Base-by-base conservation (phyloP, 331 rosid species). In the Ulmus americana region DNA sequence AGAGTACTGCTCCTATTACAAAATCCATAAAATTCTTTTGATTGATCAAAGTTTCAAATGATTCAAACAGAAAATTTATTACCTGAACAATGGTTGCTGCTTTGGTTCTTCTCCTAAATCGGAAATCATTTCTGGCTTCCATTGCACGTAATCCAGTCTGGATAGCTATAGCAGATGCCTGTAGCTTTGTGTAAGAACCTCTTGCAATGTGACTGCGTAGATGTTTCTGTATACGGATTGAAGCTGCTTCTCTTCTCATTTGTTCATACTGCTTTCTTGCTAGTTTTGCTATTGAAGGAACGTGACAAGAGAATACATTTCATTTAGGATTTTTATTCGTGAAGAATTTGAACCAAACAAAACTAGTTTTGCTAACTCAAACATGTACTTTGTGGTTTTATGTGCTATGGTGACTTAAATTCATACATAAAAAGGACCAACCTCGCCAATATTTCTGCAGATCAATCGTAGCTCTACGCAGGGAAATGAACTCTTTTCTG, bases 391-490 rank as follows among this genome's bases (percentile, higher is more conserved):
- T 8, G 8, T 10, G 5, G 6, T 69, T 7, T 58, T 51, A 48
- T 12, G 13, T 49, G 42, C 28, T 38, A 40, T 47, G 39, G 13
- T 45, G 56, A 46, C 15, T 53, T 22, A 8, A 7, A 44, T 22
- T 47, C 43, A 72, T 47, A 69, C 13, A 35, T 20, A 40, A 62
- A 79, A 64, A 65, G 52, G 61, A 12, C 11, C 48, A 48, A 86
- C 96, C 95, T 84, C 96, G 78, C 96, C 95, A 88, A 65, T 38
- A 78, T 77, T 82, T 88, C 78, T 88, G 96, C 50, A 86, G 40
- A 72, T 72, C 70, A 68, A 82, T 73, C 43, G 96, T 80, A 72
- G 90, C 85, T 69, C 73, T 80, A 73, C 81, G 67, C 40, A 86
- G 54, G 61, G 80, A 59, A 55, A 82, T 75, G 71, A 88, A 88